Evolutionary conservation across 2,329 filamentous ascomycete species (phyloP).

Genomic region (Fusarium sp.): DNA sequence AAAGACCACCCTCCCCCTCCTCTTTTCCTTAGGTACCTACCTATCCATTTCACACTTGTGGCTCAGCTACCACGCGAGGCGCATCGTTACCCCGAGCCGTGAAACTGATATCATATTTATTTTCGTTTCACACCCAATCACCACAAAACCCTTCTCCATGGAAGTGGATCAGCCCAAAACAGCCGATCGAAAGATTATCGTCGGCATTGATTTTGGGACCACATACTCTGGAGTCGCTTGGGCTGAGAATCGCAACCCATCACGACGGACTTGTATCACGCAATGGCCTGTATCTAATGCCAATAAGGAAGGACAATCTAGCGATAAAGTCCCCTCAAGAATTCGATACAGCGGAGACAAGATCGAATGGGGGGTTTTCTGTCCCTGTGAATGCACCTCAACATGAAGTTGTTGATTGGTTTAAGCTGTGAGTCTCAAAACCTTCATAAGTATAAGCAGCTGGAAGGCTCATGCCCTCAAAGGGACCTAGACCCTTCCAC

Average conservation of each 20-base stretch:
- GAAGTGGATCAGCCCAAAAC: constrained; percentile 48
- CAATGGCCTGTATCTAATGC: constrained; percentile 53
- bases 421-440: constrained; percentile 53
- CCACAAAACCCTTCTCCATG: constrained; percentile 35
- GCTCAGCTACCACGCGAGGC: background rate
- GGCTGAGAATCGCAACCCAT: constrained; percentile 52
- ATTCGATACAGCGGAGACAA: constrained; percentile 49
- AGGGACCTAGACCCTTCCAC: constrained; percentile 51
- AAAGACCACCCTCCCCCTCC: background rate
- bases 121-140: background rate
- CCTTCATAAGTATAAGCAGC: background rate
- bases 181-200: constrained; percentile 53
- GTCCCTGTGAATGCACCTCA: constrained; percentile 51
- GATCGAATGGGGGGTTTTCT: constrained; percentile 57
- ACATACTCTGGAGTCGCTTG: constrained; percentile 62
- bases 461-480: constrained; percentile 6
- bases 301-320: constrained; percentile 47
- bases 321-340: constrained; percentile 57
- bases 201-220: constrained; percentile 63
- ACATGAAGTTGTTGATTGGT: constrained; percentile 54
- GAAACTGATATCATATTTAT: background rate
- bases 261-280: constrained; percentile 48
- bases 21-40: background rate
- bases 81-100: background rate
- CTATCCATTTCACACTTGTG: background rate